Percentiles rank a stretch among this genome's conserved stretches.
These are phyloP conservation scores for Paramecium primaurelia DNA, from an alignment of 73 alveolate genomes.

Conservation along the genomic window DNA sequence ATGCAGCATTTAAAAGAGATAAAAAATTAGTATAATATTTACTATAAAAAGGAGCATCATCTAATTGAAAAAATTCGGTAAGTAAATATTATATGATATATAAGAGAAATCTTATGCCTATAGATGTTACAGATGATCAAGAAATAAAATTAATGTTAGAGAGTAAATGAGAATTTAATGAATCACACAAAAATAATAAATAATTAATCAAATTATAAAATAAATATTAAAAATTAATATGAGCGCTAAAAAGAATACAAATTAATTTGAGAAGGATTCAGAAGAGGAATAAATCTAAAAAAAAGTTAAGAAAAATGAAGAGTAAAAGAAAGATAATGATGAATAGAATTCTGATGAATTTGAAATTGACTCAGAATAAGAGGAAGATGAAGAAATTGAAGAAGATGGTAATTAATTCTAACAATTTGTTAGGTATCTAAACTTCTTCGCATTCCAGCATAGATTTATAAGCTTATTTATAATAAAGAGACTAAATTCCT, in stretches of 20 bases:
- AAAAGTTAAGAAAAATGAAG: background rate
- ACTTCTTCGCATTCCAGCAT: slow-evolving; percentile 29
- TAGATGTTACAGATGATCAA: background rate
- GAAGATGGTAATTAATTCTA: background rate
- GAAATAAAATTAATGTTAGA: background rate
- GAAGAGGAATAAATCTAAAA: background rate
- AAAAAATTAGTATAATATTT: background rate
- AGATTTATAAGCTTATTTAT: background rate
- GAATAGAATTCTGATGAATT: background rate
- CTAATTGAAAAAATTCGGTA: background rate
- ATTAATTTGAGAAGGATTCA: background rate
- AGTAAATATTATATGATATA: background rate
- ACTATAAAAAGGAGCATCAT: background rate
- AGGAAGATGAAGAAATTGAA: slow-evolving; percentile 17
- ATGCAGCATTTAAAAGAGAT: slow-evolving; percentile 36
- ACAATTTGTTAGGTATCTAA: background rate
- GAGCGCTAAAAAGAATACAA: slow-evolving; percentile 16
- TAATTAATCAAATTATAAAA: background rate
- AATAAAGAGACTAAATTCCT: slow-evolving; percentile 21
- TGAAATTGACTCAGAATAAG: background rate
- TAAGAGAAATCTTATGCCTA: background rate
- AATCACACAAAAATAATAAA: background rate
- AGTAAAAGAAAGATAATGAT: background rate
- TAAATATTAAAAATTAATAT: background rate
- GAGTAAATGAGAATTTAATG: background rate